A percentile compares a stretch with the other conserved stretches of the same genome.
phyloP scores from a whole-genome alignment of 164 flowering plant species.

The Malania oleifera region DNA sequence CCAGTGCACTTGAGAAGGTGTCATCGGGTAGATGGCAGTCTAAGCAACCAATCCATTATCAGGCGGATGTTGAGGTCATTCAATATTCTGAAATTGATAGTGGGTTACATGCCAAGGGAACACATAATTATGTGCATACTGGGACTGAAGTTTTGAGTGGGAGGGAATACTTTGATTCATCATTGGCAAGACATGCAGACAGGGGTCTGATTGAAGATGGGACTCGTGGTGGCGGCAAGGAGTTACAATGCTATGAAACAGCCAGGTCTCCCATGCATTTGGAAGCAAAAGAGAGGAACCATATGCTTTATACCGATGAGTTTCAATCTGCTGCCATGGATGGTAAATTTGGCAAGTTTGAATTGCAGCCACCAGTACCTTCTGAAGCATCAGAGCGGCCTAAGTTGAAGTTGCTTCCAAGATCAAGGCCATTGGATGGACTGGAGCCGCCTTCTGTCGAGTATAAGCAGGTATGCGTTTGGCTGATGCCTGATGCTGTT shows the following conservation, averaged over 20 bases:
- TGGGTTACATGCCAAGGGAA: constrained; percentile 17
- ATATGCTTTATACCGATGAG: constrained; percentile 14
- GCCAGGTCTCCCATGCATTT: constrained; percentile 18
- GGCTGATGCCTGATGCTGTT: background rate
- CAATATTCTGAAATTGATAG: constrained; percentile 31
- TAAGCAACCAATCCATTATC: constrained; percentile 39
- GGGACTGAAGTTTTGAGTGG: constrained; percentile 21
- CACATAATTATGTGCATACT: constrained; percentile 6
- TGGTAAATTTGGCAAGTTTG: constrained; percentile 28
- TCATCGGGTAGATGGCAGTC: constrained; percentile 92
- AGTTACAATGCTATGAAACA: constrained; percentile 26
- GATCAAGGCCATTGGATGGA: constrained; percentile 62
- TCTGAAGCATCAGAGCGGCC: constrained; percentile 62
- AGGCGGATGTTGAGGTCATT: constrained; percentile 45
- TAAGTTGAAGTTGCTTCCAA: constrained; percentile 72
- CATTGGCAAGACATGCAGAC: constrained; percentile 29
- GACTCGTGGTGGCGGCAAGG: constrained; percentile 29
- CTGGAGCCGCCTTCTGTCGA: constrained; percentile 34
- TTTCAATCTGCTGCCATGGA: constrained; percentile 25
- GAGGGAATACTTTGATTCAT: constrained; percentile 24
- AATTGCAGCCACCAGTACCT: constrained; percentile 21
- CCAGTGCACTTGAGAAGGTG: constrained; percentile 89
- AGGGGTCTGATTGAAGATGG: constrained; percentile 32
- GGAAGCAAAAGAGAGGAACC: constrained; percentile 31
- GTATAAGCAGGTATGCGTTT: constrained; percentile 47